These are phyloP conservation scores for Linum usitatissimum DNA, from an alignment of 345 rosid species.

Conservation along the genomic window DNA sequence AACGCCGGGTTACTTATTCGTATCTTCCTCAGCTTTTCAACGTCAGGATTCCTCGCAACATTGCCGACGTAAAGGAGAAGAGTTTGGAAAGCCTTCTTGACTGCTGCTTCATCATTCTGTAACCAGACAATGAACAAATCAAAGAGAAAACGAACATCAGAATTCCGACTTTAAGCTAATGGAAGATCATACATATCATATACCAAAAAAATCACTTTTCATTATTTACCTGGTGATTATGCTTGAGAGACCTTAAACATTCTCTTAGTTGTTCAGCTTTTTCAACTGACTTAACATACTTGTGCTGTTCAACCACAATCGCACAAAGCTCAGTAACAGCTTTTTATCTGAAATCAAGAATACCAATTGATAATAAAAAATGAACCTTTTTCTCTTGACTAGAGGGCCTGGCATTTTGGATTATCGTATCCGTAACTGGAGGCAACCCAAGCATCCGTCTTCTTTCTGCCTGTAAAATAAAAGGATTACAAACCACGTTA, in stretches of 20 bases:
- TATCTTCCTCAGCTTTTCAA: constrained; percentile 64
- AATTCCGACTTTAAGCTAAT: not conserved
- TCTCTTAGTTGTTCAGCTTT: constrained; percentile 51
- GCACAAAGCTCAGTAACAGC: constrained; percentile 8
- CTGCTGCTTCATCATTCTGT: constrained; percentile 48
- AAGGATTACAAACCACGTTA: not conserved
- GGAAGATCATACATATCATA: no score
- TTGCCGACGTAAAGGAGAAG: constrained; percentile 58
- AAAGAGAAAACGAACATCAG: not conserved
- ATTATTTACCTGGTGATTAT: constrained; percentile 37
- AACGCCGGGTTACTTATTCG: constrained; percentile 49
- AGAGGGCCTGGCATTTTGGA: constrained; percentile 14
- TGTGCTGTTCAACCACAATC: constrained; percentile 26
- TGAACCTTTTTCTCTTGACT: constrained; percentile 25
- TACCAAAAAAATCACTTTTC: no score
- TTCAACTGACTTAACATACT: constrained; percentile 8
- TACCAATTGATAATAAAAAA: not conserved
- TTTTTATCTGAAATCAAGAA: not conserved
- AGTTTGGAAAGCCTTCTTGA: constrained; percentile 52
- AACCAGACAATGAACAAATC: constrained; percentile 1
- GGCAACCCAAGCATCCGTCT: constrained; percentile 38
- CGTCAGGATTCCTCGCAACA: constrained; percentile 39
- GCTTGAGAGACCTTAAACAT: constrained; percentile 59
- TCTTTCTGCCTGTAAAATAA: constrained; percentile 55
- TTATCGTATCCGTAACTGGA: constrained; percentile 13